phyloP scores from a whole-genome alignment of 345 rosid genomes.

The Eutrema japonicum region DNA sequence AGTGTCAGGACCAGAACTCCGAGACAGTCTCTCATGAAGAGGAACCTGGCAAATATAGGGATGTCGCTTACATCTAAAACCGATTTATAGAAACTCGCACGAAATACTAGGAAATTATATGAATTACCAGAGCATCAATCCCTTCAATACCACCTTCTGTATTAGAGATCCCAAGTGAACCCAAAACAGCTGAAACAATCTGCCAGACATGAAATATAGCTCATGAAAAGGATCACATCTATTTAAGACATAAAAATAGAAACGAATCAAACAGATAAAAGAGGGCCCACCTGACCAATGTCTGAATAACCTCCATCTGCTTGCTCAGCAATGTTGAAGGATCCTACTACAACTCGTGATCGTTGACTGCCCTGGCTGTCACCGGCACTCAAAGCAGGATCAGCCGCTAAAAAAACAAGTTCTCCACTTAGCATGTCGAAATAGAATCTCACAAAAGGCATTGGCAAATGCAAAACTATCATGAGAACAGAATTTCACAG shows the following conservation, averaged over 20 bases:
- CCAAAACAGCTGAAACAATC: constrained; percentile 50
- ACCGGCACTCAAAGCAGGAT: constrained; percentile 52
- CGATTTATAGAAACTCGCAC: neutral
- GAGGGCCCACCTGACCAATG: constrained; percentile 49
- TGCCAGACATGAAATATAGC: constrained; percentile 22
- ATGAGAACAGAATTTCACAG: neutral
- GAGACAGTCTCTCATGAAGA: constrained; percentile 39
- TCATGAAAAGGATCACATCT: constrained; percentile 29
- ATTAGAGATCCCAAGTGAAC: constrained; percentile 43
- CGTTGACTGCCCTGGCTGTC: constrained; percentile 42
- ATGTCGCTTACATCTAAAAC: constrained; percentile 16
- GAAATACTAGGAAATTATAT: neutral
- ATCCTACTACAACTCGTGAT: constrained; percentile 62
- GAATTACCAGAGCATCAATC: constrained; percentile 38
- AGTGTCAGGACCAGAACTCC: constrained; percentile 24
- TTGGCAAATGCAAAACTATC: neutral
- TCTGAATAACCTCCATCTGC: constrained; percentile 57
- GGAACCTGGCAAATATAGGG: constrained; percentile 40
- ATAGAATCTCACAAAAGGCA: constrained; percentile 14
- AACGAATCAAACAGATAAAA: constrained; percentile 6
- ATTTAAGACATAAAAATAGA: constrained; percentile 1
- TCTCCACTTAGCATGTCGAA: constrained; percentile 25
- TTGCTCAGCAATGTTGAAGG: constrained; percentile 61
- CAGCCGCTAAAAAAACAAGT: constrained; percentile 42
- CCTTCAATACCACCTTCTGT: constrained; percentile 46